Evolutionary conservation across 805 yeast genomes (phyloP), one percentile per base, ranked within the genome.

Genomic region (Clavispora asparagi): DNA sequence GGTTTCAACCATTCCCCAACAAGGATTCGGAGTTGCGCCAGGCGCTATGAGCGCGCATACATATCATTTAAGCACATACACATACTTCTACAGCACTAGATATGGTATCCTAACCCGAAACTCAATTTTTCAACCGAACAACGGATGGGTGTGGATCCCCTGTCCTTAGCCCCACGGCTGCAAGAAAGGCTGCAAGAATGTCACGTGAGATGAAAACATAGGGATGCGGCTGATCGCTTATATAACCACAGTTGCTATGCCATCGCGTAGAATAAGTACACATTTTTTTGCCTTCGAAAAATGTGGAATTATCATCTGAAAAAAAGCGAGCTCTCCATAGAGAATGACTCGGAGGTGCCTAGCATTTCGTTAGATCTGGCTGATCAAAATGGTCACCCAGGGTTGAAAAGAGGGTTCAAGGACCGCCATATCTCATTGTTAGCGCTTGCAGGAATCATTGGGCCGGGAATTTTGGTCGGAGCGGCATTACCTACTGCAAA

Each of bases 391-490:
- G 45, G 45, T 7, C 46, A 47, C 1, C 42, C 45, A 10, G 65
- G 73, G 11, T 58, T 76, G 36, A 73, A 74, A 48, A 68, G 78
- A 47, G 75, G 71, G 19, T 63, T 78, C 19, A 76, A 76, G 50
- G 75, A 77, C 52, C 61, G 81, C 47, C 80, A 76, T 55, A 67
- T 77, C 35, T 72, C 81, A 12, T 56, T 78, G 45, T 69, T 78
- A 43, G 80, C 81, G 3, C 53, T 78, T 8, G 81, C 83, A 25
- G 83, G 84, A 36, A 73, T 80, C 42, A 76, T 80, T 45, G 85
- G 85, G 0, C 84, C 84, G 1, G 85, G 84, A 50, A 74, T 73
- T 26, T 64, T 78, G 42, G 71, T 80, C 25, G 79, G 81, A 35
- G 69, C 81, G 44, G 81, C 81, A 6, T 57, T 66, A n/a, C 79